Evolutionary conservation across 2,329 filamentous ascomycete genomes (phyloP).

Genomic region (Claviceps sp.): DNA sequence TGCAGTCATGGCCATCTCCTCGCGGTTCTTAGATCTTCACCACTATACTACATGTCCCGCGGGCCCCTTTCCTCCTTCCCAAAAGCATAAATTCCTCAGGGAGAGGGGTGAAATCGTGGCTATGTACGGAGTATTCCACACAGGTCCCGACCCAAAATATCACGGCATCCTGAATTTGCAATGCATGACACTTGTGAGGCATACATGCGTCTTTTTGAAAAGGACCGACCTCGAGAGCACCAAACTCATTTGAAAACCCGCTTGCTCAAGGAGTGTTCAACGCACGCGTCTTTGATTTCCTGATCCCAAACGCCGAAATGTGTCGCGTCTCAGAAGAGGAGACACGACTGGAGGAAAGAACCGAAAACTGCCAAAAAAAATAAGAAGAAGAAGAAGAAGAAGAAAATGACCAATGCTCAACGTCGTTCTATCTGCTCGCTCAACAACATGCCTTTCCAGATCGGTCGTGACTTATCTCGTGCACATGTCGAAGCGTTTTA

Average conservation of each 20-base stretch:
- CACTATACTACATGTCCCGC: neutral
- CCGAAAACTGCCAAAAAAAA: neutral
- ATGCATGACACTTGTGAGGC: neutral
- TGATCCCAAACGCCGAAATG: conserved; percentile 6
- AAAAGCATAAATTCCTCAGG: neutral
- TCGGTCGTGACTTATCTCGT: conserved; percentile 1
- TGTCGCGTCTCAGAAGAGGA: neutral
- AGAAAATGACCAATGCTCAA: neutral
- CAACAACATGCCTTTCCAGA: neutral
- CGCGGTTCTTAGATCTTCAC: neutral
- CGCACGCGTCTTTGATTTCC: neutral
- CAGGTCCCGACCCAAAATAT: neutral
- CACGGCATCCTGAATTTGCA: neutral
- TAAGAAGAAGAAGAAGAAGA: neutral
- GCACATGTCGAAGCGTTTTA: neutral
- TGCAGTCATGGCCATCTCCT: neutral
- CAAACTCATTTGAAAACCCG: conserved; percentile 1
- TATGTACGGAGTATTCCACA: neutral
- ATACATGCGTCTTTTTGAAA: neutral
- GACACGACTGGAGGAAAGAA: neutral
- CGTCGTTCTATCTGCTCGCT: conserved; percentile 8
- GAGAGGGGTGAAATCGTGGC: neutral
- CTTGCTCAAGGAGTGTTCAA: conserved; percentile 1
- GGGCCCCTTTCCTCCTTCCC: neutral
- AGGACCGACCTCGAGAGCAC: neutral